Evolutionary conservation across 1,284 basidiomycete genomes (phyloP).

Genomic region (Microbotryum scabiosae): DNA sequence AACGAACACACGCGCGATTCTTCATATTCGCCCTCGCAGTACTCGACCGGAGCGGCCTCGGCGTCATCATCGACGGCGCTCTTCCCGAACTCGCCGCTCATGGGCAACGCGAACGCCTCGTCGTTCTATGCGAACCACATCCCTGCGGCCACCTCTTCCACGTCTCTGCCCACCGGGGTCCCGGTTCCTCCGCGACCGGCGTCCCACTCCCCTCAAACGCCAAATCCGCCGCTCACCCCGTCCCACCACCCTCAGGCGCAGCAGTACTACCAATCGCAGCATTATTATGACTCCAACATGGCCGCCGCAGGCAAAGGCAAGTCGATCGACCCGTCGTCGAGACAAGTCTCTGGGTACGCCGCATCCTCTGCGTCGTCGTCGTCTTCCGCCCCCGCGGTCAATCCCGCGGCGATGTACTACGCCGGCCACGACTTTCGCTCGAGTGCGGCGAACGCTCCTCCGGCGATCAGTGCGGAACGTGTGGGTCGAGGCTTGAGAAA

Average conservation of each 20-base stretch:
- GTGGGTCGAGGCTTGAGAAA: conserved; percentile 47
- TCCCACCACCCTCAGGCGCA: conserved; percentile 18
- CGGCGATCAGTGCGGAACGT: background rate
- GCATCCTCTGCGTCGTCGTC: background rate
- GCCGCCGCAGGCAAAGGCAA: background rate
- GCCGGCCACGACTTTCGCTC: background rate
- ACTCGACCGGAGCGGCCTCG: conserved; percentile 6
- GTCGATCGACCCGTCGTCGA: background rate
- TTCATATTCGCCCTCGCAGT: conserved; percentile 15
- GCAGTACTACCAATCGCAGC: conserved; percentile 24
- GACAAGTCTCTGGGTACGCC: background rate
- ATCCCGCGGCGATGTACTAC: conserved; percentile 2
- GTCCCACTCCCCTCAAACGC: background rate
- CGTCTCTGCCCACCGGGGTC: background rate
- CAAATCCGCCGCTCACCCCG: background rate
- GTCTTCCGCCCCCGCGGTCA: background rate
- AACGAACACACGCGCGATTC: background rate
- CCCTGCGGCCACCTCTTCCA: conserved; percentile 2
- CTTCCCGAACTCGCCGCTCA: background rate
- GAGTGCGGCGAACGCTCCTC: background rate
- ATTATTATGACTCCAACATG: conserved; percentile 7
- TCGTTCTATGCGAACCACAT: conserved; percentile 29
- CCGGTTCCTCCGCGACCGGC: background rate
- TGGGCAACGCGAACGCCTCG: background rate
- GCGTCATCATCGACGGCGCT: too few species aligned